These are phyloP conservation scores for Penicillium frequentans DNA, from an alignment of 2,329 filamentous ascomycete species.

Conservation along the genomic window DNA sequence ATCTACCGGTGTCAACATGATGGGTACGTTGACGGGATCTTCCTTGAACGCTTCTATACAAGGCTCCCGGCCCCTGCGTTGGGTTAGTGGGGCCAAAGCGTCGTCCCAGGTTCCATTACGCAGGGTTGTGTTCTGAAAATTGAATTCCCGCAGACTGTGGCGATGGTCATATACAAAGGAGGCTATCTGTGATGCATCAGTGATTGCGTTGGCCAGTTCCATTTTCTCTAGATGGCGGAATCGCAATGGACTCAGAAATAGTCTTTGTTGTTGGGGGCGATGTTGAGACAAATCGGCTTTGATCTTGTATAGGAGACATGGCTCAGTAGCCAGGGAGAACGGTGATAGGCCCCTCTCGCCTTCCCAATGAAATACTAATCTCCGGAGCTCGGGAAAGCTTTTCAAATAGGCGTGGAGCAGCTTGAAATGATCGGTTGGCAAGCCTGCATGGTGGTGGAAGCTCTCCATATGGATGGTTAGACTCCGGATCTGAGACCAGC, in stretches of 20 bases:
- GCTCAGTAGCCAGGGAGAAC: conserved; percentile 67
- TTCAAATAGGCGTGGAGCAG: conserved; percentile 80
- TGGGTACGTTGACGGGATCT: conserved; percentile 32
- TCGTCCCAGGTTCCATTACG: conserved; percentile 76
- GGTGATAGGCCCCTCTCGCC: conserved; percentile 73
- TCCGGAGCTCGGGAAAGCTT: conserved; percentile 65
- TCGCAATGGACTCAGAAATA: conserved; percentile 56
- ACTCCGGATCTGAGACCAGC: conserved; percentile 76
- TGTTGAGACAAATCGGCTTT: background rate
- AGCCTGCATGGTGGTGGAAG: conserved; percentile 60
- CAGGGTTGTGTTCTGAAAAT: conserved; percentile 74
- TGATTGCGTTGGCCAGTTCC: conserved; percentile 62
- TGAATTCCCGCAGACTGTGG: conserved; percentile 70
- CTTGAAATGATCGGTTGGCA: conserved; percentile 69
- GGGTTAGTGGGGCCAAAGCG: conserved; percentile 69
- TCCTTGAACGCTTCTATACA: conserved; percentile 38
- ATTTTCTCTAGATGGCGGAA: conserved; percentile 70
- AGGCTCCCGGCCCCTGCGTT: conserved; percentile 35
- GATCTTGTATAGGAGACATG: conserved; percentile 52
- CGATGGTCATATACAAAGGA: conserved; percentile 68
- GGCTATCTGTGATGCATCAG: conserved; percentile 68
- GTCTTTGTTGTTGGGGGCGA: background rate
- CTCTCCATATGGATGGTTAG: conserved; percentile 71
- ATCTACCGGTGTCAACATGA: conserved; percentile 20
- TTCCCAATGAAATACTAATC: conserved; percentile 75